Conservation (phyloP, 2,329 filamentous ascomycete genomes). For the Colletotrichum sublineola region DNA sequence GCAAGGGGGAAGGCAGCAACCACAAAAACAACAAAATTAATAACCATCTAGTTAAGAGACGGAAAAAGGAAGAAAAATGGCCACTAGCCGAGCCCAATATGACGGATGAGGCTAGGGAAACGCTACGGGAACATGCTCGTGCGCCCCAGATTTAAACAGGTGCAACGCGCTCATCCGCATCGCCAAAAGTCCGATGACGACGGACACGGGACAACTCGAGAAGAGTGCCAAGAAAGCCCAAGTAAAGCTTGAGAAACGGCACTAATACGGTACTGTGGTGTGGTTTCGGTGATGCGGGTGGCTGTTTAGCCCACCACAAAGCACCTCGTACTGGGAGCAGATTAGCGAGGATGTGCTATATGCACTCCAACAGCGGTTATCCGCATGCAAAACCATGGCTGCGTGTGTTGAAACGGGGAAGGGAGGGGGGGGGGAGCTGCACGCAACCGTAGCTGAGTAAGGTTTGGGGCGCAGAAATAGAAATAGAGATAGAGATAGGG, state of each 20-base stretch:
- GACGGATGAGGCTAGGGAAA: background rate
- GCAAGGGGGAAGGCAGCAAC: background rate
- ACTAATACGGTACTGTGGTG: background rate
- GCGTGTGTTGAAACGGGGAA: background rate
- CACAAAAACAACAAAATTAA: background rate
- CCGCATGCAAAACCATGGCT: constrained; percentile 26
- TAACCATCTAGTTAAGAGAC: background rate
- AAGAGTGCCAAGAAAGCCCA: constrained; percentile 1
- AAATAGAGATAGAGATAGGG: background rate
- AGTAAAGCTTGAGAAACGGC: background rate
- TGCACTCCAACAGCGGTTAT: constrained; percentile 24
- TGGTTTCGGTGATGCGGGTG: constrained; percentile 32
- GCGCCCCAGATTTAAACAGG: background rate
- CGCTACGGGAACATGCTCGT: background rate
- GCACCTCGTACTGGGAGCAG: constrained; percentile 39
- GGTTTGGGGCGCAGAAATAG: background rate
- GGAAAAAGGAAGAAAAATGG: background rate
- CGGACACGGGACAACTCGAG: background rate
- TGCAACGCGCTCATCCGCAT: background rate
- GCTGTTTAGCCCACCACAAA: constrained; percentile 26
- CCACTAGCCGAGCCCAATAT: background rate
- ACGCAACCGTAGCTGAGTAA: constrained; percentile 11
- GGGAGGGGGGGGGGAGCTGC: constrained; percentile 9
- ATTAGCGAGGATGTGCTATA: constrained; percentile 38
- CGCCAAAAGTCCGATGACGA: constrained; percentile 3